These are phyloP conservation scores for Saxispiralis lemnorum DNA, from an alignment of 495 filamentous ascomycete species.

Conservation along the genomic window DNA sequence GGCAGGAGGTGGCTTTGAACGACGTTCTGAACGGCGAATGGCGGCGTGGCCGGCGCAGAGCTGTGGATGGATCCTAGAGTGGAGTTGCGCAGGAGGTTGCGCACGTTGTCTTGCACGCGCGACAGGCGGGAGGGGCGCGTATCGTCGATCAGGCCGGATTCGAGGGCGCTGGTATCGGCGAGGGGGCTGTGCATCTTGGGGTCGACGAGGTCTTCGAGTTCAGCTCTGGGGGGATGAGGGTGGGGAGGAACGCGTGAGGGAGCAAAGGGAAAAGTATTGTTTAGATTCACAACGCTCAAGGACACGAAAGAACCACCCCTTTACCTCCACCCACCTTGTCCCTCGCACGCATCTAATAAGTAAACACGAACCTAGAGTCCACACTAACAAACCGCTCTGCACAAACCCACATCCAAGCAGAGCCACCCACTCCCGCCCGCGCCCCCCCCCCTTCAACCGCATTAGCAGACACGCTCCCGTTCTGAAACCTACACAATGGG, in stretches of 20 bases:
- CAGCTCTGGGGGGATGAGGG: too few species aligned
- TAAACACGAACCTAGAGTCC: too few species aligned
- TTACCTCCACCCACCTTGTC: too few species aligned
- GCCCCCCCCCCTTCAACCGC: too few species aligned
- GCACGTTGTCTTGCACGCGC: conserved; percentile 16
- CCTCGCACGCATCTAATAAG: too few species aligned
- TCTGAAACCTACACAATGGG: too few species aligned
- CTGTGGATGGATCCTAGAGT: not conserved
- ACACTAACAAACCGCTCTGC: too few species aligned
- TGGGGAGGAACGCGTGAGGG: not conserved
- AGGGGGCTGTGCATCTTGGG: conserved; percentile 11
- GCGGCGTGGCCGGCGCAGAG: not conserved
- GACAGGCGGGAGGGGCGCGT: conserved; percentile 11
- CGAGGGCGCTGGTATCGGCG: conserved; percentile 12
- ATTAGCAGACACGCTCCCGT: too few species aligned
- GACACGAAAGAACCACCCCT: too few species aligned
- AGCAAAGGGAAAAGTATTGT: not conserved
- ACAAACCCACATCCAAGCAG: too few species aligned
- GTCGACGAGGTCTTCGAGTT: too few species aligned
- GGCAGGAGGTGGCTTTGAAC: not conserved
- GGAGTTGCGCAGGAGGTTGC: conserved; percentile 11
- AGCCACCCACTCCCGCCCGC: too few species aligned
- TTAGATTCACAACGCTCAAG: not conserved
- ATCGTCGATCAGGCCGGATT: conserved; percentile 15
- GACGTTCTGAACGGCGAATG: not conserved